phyloP scores from a whole-genome alignment of 352 stramenopile genomes.

The Pythium volutum region DNA sequence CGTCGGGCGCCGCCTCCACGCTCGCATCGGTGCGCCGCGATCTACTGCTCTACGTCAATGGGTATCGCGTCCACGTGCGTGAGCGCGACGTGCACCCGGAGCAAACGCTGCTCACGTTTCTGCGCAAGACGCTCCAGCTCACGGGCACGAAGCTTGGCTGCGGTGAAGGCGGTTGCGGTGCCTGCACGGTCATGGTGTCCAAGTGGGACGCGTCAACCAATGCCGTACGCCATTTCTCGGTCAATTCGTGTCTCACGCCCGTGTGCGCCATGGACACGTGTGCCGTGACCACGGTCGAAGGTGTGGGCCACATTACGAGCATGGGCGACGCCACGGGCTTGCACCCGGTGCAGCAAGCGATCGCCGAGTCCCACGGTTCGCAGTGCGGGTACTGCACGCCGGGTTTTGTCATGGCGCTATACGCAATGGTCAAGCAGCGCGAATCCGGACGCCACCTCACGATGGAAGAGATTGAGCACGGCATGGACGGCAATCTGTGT shows the following conservation, averaged over 20 bases:
- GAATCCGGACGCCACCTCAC: slow-evolving; percentile 61
- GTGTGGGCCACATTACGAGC: slow-evolving; percentile 2
- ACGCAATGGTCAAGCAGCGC: slow-evolving; percentile 77
- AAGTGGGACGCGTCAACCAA: slow-evolving; percentile 45
- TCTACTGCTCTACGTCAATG: slow-evolving; percentile 78
- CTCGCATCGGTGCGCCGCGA: slow-evolving; percentile 32
- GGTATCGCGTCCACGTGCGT: slow-evolving; percentile 42
- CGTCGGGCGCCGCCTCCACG: background rate
- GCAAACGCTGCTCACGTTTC: slow-evolving; percentile 81
- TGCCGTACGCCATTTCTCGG: slow-evolving; percentile 59
- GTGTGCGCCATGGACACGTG: slow-evolving; percentile 80
- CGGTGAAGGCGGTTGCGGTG: slow-evolving; percentile 94
- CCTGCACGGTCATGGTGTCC: slow-evolving; percentile 94
- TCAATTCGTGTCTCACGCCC: slow-evolving; percentile 88
- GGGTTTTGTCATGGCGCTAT: slow-evolving; percentile 85
- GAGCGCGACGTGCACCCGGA: slow-evolving; percentile 61
- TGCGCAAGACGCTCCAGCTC: slow-evolving; percentile 66
- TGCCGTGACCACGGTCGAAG: slow-evolving; percentile 85
- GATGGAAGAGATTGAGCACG: slow-evolving; percentile 90
- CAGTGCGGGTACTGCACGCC: slow-evolving; percentile 95
- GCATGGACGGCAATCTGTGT: slow-evolving; percentile 96
- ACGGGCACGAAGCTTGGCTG: slow-evolving; percentile 91
- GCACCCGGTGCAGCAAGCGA: slow-evolving; percentile 80
- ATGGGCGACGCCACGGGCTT: slow-evolving; percentile 39
- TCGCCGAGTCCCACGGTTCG: slow-evolving; percentile 92